Base-by-base conservation (phyloP, 441 rosid species). In the Bruguiera hainesii region DNA sequence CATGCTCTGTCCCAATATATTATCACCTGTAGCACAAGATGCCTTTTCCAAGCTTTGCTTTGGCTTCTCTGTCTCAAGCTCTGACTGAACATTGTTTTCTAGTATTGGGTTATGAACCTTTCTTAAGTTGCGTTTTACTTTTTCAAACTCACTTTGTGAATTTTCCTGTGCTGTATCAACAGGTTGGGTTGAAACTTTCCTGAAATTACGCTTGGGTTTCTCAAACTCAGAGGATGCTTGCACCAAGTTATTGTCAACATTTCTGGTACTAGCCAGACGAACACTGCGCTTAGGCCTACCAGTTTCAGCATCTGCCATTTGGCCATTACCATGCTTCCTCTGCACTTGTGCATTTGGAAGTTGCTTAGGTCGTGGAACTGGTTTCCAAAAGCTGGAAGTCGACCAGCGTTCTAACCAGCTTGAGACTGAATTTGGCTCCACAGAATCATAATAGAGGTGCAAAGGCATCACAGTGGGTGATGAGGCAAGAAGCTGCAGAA, bases 351-450 rank as follows among this genome's bases (percentile, higher is more conserved):
- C 65, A 56, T 52, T 59, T 1, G 68, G 56, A 10, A 60, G 30
- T 80, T 80, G 84, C 82, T 83, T 91, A n/a, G 86, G 91, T 69
- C 76, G 90, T 66, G 93, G 81, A 67, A 75, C 51, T 63, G 92
- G 86, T 81, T 82, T 89, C 98, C 98, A 93, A 69, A 88, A 85
- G 63, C 61, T 56, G 37, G 91, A 89, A 21, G 76, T 80, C 51
- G 98, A 85, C 98, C 98, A 93, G 65, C 86, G 80, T 64, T 82
- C 90, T 78, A 89, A 80, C 98, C 98, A 93, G 78, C 69, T 84
- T 50, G 80, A 71, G 71, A 76, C 83, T 7, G 97, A 85, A 81
- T 91, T 82, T 75, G 96, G 85, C 56, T 85, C 83, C 42, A 16
- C 74, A 46, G 82, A n/a, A 75, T 84, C 90, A 73, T 89, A 88